Percentiles rank a stretch among this genome's conserved stretches.
Evolutionary conservation across 2,329 filamentous ascomycete genomes (phyloP).

Genomic region (Rutstroemia sp.): DNA sequence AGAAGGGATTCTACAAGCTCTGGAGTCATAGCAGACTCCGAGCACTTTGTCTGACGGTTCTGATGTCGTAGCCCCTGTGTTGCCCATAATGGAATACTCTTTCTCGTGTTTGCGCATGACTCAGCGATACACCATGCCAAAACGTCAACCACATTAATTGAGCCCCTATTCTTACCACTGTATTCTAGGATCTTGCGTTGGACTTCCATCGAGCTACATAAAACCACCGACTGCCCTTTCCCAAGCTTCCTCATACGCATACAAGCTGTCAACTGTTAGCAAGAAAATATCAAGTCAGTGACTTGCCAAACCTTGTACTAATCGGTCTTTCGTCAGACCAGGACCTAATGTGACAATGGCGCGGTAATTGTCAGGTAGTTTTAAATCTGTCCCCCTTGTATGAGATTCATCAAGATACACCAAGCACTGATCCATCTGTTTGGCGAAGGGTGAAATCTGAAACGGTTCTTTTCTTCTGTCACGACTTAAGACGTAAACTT

Average conservation of each 20-base stretch:
- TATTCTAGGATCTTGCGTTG: slow-evolving; percentile 40
- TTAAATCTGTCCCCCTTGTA: slow-evolving; percentile 62
- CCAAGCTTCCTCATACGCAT: slow-evolving; percentile 68
- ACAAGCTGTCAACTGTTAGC: too few species aligned
- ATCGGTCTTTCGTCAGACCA: slow-evolving; percentile 55
- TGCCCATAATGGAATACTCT: slow-evolving; percentile 51
- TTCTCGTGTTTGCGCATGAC: slow-evolving; percentile 42
- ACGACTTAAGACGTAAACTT: slow-evolving; percentile 45
- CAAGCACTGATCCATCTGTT: slow-evolving; percentile 50
- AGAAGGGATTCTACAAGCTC: slow-evolving; percentile 40
- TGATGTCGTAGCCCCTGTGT: slow-evolving; percentile 48
- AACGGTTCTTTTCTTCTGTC: slow-evolving; percentile 40
- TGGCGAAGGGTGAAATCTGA: slow-evolving; percentile 48
- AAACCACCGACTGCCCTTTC: slow-evolving; percentile 56
- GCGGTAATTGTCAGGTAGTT: slow-evolving; percentile 47
- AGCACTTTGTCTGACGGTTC: slow-evolving; percentile 18
- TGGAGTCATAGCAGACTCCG: neutral
- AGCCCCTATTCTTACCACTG: neutral
- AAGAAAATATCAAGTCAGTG: too few species aligned
- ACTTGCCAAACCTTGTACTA: slow-evolving; percentile 14
- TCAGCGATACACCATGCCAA: slow-evolving; percentile 52
- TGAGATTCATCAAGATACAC: slow-evolving; percentile 66
- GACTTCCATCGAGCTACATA: slow-evolving; percentile 54
- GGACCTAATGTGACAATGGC: slow-evolving; percentile 63
- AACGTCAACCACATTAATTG: slow-evolving; percentile 46